Evolutionary conservation across 306 rosid species (phyloP).

Genomic region (Fragaria iinumae): DNA sequence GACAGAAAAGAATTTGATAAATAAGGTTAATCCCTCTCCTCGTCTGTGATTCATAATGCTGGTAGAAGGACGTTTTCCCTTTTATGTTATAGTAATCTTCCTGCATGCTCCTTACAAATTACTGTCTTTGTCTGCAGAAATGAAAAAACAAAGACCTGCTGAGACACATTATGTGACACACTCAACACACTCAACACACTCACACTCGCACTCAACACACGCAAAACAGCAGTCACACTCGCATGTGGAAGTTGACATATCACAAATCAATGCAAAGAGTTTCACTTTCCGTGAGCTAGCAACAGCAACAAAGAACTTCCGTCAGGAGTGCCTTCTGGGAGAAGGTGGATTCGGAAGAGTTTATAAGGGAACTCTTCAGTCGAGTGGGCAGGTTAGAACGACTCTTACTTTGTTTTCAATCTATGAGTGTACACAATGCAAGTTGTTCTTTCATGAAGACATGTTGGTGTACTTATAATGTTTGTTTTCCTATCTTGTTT

Average conservation of each 20-base stretch:
- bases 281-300: slow-evolving; percentile 90
- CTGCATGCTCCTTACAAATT: background rate
- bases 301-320: slow-evolving; percentile 80
- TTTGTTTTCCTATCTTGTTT: background rate
- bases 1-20: too few species aligned
- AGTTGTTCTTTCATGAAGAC: background rate
- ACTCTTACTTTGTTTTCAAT: background rate
- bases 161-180: slow-evolving; percentile 17
- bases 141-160: slow-evolving; percentile 32
- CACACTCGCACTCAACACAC: background rate
- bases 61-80: background rate
- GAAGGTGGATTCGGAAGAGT: slow-evolving; percentile 97
- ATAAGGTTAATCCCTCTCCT: background rate
- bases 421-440: background rate
- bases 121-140: slow-evolving; percentile 17
- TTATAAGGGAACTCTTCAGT: slow-evolving; percentile 67
- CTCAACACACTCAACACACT: background rate
- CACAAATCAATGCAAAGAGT: slow-evolving; percentile 52
- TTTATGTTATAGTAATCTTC: background rate
- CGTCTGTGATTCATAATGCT: background rate
- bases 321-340: slow-evolving; percentile 77
- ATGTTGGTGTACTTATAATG: background rate
- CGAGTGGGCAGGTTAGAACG: slow-evolving; percentile 60
- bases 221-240: background rate
- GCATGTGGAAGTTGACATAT: slow-evolving; percentile 35